Base-by-base conservation (phyloP, 73 alveolate species). In the Blepharisma japonicum region DNA sequence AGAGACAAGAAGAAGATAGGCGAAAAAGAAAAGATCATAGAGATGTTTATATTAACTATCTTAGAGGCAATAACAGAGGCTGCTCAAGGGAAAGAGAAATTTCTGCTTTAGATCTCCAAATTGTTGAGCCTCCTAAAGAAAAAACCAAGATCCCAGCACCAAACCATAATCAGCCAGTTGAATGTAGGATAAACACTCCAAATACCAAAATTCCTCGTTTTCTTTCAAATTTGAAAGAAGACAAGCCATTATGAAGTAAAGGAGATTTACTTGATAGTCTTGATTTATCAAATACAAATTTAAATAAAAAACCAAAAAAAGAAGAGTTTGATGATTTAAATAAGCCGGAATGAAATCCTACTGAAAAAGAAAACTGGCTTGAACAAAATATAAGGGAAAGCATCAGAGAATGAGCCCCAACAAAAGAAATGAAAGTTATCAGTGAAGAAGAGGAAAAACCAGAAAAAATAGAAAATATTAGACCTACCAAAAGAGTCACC, bases 391-490 rank as follows among this genome's bases (percentile, higher is more conserved):
- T 61, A 8, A 61, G 74, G 47, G 74, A 61, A 61, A 61, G 74
- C 5, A 61, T 61, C 14, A 61, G 23, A n/a, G 74, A 61, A 61
- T 61, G 74, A 39, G 74, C 74, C 23, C 74, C 74, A 39, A 61
- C 18, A 25, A 61, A 61, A 25, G 23, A 11, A 14, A 14, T 11
- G 66, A 51, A 51, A 4, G 4, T 32, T 32, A 32, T 51, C 4
- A 51, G 66, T 51, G 66, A 51, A 51, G 66, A 51, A 51, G 27
- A 14, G 66, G 21, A 51, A 51, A 18, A 51, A 51, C 66, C 21
- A 14, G 27, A 51, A 11, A 51, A 18, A 51, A 11, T 18, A 51
- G 66, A 51, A 51, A 51, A 51, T 2, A 51, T 51, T 4, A 51
- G 4, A 4, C 21, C 21, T 51, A 14, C 66, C 2, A 51, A 14